Base-by-base conservation (phyloP, 257 asterid species). In the Przewalskia tangutica region DNA sequence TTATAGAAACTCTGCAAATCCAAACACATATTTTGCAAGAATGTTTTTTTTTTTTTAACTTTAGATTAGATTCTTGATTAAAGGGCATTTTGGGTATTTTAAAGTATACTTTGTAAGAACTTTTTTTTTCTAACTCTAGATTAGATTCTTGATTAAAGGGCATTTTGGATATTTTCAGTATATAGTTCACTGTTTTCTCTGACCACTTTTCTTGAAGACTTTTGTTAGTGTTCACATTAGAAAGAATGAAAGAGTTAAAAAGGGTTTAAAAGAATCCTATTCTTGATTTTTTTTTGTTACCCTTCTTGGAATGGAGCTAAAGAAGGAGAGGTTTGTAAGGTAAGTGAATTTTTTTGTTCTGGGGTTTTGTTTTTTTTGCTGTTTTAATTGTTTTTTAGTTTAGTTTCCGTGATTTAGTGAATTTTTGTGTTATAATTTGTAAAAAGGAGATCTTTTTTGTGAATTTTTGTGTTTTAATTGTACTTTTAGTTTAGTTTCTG, bases 321-420 rank as follows among this genome's bases (percentile, higher is more conserved):
- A 91, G 87, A 89, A 88, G 80, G 97, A 91, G 83, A 94, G 88
- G 93, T 89, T 88, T 63, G 97, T 94, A 75, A 93, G 98, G 98
- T 93, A 87, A 83, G 89, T 46, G 20, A 36, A 27, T 4, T 38
- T 38, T 38, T 38, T 38, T 38, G 42, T 76, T 4, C 18, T 62
- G 42, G 42, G 42, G 42, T 38, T 38, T 38, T 38, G 42, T 38
- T 38, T 11, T 11, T 50, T 50, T 83, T 27, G 55, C 32, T 36
- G 60, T 58, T 46, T 71, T 75, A 20, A 1, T 81, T 10, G 56
- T 59, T 58, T 65, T 60, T 76, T 40, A 27, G 67, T 18, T 18
- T 17, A 67, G 55, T 84, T 70, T 11, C n/a, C 66, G 77, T 63
- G 62, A 32, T 32, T 64, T 14, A 75, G 63, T 20, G 16, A 75